Evolutionary conservation across 2,329 filamentous ascomycete genomes (phyloP).

Genomic region (Ascochyta fabae): DNA sequence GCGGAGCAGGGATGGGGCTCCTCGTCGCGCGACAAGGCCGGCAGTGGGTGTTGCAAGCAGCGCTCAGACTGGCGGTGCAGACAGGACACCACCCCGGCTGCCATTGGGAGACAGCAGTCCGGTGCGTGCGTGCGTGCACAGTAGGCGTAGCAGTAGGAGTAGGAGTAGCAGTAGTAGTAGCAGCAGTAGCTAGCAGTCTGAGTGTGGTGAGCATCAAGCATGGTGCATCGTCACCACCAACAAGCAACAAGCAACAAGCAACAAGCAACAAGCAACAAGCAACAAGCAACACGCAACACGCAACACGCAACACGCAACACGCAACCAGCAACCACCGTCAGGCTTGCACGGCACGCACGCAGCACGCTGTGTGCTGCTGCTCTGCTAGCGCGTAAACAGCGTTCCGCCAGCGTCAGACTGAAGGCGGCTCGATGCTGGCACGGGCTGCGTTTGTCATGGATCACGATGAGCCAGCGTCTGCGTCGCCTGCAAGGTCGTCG

Average conservation of each 20-base stretch:
- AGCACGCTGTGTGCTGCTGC: conserved; percentile 1
- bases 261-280: background rate
- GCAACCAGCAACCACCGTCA: background rate
- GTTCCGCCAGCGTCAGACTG: background rate
- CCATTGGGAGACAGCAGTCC: background rate
- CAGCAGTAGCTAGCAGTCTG: too few species aligned
- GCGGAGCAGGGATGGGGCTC: conserved; percentile 4
- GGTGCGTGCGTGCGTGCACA: too few species aligned
- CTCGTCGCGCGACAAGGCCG: background rate
- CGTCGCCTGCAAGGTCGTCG: conserved; percentile 1
- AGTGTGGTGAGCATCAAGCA: background rate
- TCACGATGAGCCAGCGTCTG: background rate
- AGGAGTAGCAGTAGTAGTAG: too few species aligned
- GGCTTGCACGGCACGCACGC: conserved; percentile 12
- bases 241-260: background rate
- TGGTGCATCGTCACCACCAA: background rate
- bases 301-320: background rate
- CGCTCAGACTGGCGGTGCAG: background rate
- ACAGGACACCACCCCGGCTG: conserved; percentile 2
- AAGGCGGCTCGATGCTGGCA: conserved; percentile 5
- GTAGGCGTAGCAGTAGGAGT: too few species aligned
- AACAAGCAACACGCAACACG: background rate
- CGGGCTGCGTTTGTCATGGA: conserved; percentile 3
- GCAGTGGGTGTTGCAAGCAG: conserved; percentile 6
- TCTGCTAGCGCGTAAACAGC: background rate